Base-by-base conservation (phyloP, 768 basidiomycete genomes). In the Clitopilus hobsonii region DNA sequence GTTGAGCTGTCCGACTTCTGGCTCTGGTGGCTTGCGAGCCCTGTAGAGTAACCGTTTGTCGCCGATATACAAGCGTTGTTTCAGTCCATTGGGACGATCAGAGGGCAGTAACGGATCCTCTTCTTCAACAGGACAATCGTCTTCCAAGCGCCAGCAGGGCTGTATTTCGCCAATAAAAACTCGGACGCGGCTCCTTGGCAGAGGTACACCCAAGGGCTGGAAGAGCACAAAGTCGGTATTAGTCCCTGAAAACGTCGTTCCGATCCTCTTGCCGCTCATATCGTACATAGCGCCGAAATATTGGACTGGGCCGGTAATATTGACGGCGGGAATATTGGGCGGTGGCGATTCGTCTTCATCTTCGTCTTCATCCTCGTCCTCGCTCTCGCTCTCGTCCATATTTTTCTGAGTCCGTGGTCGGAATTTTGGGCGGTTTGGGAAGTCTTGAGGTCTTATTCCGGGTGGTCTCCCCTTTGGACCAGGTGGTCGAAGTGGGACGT, bases 271-370 rank as follows among this genome's bases (percentile, higher is more conserved):
- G 26, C 70, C 71, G 7, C 58, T 58, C 20, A 69, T 32, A 16
- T 62, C 58, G 56, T 71, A 73, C 24, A 71, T 62, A 0, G 68
- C 57, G 5, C 61, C 71, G 66, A 65, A 72, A 53, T 67, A 67
- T 18, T 57, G 57, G n/a, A 63, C 61, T 1, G 64, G 61, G 3
- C 60, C 61, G 11, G 55, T 8, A 20, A 56, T 45, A 10, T 11
- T 3, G 14, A 18, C 41, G n/a, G n/a, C 14, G 18, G 16, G n/a
- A 20, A 18, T 45, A 20, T 18, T 23, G n/a, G 22, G 18, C 4
- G 41, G 5, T 45, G 41, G 18, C n/a, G 18, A 45, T 4, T 45
- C 6, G 6, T 41, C 14, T 8, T 45, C 5, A 4, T 45, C 18
- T 20, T 45, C 41, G n/a, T 10, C 5, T 18, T 20, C 10, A 20